These are phyloP conservation scores for Quercus mongolica DNA, from an alignment of 306 rosid genomes.

Conservation along the genomic window DNA sequence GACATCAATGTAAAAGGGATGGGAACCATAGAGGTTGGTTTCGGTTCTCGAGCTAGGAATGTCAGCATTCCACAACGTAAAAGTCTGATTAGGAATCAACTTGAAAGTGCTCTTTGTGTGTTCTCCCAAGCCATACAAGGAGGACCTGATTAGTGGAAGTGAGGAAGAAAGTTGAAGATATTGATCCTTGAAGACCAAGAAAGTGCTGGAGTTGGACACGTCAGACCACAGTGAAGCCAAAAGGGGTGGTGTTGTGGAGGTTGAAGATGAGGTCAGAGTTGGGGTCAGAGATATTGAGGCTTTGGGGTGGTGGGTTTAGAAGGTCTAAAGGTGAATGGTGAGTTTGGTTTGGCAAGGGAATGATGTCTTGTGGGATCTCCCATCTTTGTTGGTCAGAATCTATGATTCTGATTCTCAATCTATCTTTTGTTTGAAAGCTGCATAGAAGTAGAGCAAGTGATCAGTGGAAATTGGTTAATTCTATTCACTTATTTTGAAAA, in stretches of 20 bases:
- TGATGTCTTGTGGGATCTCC: conserved; percentile 63
- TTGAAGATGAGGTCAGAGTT: conserved; percentile 60
- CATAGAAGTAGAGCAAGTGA: not conserved
- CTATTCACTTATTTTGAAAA: no score
- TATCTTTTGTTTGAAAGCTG: conserved; percentile 55
- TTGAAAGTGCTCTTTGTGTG: conserved; percentile 66
- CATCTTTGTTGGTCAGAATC: conserved; percentile 54
- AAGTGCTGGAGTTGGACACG: not conserved
- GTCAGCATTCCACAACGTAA: conserved; percentile 69
- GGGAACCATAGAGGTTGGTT: conserved; percentile 76
- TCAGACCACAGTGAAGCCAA: conserved; percentile 52
- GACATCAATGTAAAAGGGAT: conserved; percentile 80
- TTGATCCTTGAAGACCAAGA: conserved; percentile 69
- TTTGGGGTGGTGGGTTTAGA: no score
- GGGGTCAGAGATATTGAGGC: conserved; percentile 21
- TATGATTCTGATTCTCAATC: conserved; percentile 55
- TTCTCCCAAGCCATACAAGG: conserved; percentile 35
- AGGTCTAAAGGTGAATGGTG: not conserved
- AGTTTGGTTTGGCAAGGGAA: conserved; percentile 34
- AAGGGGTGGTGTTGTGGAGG: conserved; percentile 64
- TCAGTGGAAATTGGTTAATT: no score
- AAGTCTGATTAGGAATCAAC: conserved; percentile 37
- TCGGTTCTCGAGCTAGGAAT: conserved; percentile 37
- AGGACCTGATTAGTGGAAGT: not conserved
- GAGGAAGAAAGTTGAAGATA: conserved; percentile 44